Base-by-base conservation (phyloP, 2,329 filamentous ascomycete species). In the Talaromyces islandicus region DNA sequence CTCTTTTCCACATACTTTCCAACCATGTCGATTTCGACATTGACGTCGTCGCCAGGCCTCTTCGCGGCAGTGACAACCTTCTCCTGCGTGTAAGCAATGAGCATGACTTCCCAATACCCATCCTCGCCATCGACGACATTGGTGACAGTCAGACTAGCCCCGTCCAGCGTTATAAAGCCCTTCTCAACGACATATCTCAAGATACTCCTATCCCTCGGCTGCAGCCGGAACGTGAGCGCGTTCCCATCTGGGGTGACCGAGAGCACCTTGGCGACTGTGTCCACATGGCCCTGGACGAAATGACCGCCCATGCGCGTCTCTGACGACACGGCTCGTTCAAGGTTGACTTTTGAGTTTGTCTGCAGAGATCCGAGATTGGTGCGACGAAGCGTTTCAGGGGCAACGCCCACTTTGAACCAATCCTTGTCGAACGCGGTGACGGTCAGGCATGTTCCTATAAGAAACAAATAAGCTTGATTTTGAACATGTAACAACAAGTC, bases 201-300 rank as follows among this genome's bases (percentile, higher is more conserved):
- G 63, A 96, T 85, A 5, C 81, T 81, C 56, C 76, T 80, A 64
- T 89, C 85, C 62, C 82, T 81, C 5, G 93, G 92, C 73, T 83
- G 80, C 74, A 99, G 87, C 41, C 93, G 85, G 74, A 97, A 89
- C 0, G 91, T 95, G 63, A 96, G 75, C 7, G 94, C 91, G 77
- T 97, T 96, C 60, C 93, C 92, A 75, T 99, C 94, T 3, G 88
- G 86, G 19, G 83, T 87, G 38, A 89, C 84, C 50, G 84, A 83
- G 43, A 88, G 71, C 62, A 99, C 89, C 50, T 83, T 84, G 0
- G 93, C 94, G 43, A 88, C 86, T 11, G 91, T 93, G 76, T 99
- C 95, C 62, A 99, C 93, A 75, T 99, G 94, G 46, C 94, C 94
- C 78, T 99, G 95, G 32, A 97, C 93, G 70, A 97, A 96, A 78